Evolutionary conservation across 495 filamentous ascomycete species (phyloP).

Genomic region (Alectoria sarmentosa): DNA sequence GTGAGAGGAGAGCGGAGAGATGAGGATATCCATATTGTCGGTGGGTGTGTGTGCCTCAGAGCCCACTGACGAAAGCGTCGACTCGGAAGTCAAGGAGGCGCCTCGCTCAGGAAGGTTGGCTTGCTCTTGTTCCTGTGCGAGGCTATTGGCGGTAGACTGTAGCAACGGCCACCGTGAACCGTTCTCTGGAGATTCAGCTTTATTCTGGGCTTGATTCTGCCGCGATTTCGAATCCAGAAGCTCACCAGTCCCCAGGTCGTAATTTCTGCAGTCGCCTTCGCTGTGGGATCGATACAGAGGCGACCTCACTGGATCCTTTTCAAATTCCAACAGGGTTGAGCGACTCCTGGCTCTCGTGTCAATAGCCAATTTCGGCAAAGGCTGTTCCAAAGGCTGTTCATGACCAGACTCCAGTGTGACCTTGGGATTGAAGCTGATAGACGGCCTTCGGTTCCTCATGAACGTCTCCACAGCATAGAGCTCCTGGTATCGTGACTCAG

Average conservation of each 20-base stretch:
- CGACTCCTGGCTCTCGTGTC: conserved; percentile 14
- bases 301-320: conserved; percentile 6
- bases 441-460: conserved; percentile 36
- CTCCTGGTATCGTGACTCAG: conserved; percentile 25
- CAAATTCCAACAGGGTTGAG: conserved; percentile 13
- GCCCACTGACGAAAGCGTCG: conserved; percentile 46
- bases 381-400: conserved; percentile 35
- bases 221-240: background rate
- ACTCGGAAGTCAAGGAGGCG: conserved; percentile 55
- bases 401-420: conserved; percentile 36
- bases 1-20: conserved; percentile 47
- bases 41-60: conserved; percentile 50
- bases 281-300: conserved; percentile 19
- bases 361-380: conserved; percentile 30
- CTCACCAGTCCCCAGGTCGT: conserved; percentile 18
- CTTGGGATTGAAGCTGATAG: conserved; percentile 39
- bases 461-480: conserved; percentile 40
- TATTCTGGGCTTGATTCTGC: conserved; percentile 23
- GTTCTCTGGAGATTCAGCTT: conserved; percentile 27
- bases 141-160: conserved; percentile 29
- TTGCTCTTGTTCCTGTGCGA: conserved; percentile 32
- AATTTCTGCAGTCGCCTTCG: conserved; percentile 20
- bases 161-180: conserved; percentile 37
- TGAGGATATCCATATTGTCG: conserved; percentile 41
- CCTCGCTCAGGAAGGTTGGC: conserved; percentile 35